Evolutionary conservation across 352 stramenopile genomes (phyloP), one percentile per base, ranked within the genome.

Genomic region (Globisporangium nodosum): DNA sequence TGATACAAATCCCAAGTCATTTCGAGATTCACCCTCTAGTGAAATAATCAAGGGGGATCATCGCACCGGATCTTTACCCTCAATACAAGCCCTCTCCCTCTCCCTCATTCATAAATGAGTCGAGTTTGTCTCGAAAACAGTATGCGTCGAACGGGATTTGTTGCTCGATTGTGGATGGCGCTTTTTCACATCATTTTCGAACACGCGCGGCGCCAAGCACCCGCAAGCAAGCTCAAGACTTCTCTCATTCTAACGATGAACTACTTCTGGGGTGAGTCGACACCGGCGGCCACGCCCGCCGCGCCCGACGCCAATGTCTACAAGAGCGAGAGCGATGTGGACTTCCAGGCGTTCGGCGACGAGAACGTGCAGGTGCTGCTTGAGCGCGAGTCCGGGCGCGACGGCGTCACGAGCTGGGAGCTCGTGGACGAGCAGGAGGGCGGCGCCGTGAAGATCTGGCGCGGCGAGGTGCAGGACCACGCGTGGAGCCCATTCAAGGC

Each of bases 401-500:
- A 90, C 68, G 71, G 77, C 21, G 74, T 88, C 37, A 91, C 81
- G 13, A 83, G 68, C 40, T 93, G 84, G 84, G 74, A 85, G 47
- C 56, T 90, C 54, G 71, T 88, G 24, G 74, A 88, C 49, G 71
- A 85, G 24, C 51, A 72, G 0, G 63, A 85, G 2, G 71, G 68
- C 0, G 68, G 85, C 4, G 66, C 61, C 11, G 66, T 85, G 12
- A 62, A 68, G 43, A 74, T 93, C 63, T 90, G 78, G 76, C 79
- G 81, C 52, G 84, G 81, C 27, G 72, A 75, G 21, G 77, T 93
- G 0, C 65, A 87, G 18, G 69, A 69, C 42, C 80, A 69, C 55
- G 73, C 81, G 46, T 93, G 84, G 84, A 85, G 75, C 47, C 68
- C 77, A 35, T 92, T 93, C 69, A 77, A 78, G 40, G 82, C 78